A percentile compares a stretch with the other conserved stretches of the same genome.
phyloP scores from a whole-genome alignment of 129 eudicot genomes.

The Kitagawia praeruptora region DNA sequence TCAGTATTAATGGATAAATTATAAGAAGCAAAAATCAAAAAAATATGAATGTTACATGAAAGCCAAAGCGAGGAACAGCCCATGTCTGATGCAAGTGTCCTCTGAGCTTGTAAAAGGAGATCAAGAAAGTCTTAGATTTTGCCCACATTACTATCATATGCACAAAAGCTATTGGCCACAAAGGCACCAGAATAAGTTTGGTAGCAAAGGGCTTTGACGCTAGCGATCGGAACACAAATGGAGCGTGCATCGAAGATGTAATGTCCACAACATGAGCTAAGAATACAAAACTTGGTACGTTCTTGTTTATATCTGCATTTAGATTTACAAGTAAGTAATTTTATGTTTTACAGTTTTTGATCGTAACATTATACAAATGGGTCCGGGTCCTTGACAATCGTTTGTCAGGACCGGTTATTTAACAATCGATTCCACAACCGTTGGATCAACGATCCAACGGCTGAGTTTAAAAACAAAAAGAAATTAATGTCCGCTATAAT shows the following conservation, averaged over 20 bases:
- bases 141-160: slow-evolving; percentile 81
- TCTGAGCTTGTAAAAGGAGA: slow-evolving; percentile 58
- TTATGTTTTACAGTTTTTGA: too few species aligned
- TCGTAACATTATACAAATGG: too few species aligned
- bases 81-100: slow-evolving; percentile 75
- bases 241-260: slow-evolving; percentile 57
- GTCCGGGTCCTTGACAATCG: too few species aligned
- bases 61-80: slow-evolving; percentile 86
- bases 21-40: not conserved
- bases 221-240: slow-evolving; percentile 46
- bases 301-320: slow-evolving; percentile 36
- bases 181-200: slow-evolving; percentile 33
- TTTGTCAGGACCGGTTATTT: too few species aligned
- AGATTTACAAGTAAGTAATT: too few species aligned
- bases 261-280: slow-evolving; percentile 83
- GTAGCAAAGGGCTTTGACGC: slow-evolving; percentile 41
- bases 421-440: too few species aligned
- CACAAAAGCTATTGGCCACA: slow-evolving; percentile 31
- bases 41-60: slow-evolving; percentile 39
- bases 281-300: slow-evolving; percentile 78
- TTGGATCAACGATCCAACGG: too few species aligned
- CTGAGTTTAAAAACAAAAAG: too few species aligned
- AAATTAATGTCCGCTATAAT: too few species aligned
- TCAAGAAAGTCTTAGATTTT: slow-evolving; percentile 59
- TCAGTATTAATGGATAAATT: not conserved